Evolutionary conservation across 2,329 filamentous ascomycete species (phyloP).

Genomic region (Talaromyces sp.): DNA sequence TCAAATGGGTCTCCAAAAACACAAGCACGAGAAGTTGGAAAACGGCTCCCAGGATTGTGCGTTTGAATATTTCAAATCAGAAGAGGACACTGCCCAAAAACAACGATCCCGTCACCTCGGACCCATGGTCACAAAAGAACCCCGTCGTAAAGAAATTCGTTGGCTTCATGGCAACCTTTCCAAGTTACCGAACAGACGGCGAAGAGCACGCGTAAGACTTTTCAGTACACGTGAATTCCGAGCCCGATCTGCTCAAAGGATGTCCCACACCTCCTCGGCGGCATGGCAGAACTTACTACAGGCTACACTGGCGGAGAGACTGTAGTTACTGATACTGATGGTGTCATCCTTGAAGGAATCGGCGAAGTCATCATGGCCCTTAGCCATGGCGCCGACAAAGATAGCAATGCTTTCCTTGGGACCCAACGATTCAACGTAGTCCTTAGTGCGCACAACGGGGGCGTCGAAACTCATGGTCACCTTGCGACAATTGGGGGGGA

Average conservation of each 20-base stretch:
- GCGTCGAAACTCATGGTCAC: slow-evolving; percentile 95
- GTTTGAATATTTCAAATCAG: neutral
- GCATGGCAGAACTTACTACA: slow-evolving; percentile 99
- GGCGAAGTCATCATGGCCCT: slow-evolving; percentile 92
- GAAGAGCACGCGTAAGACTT: slow-evolving; percentile 4
- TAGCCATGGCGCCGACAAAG: slow-evolving; percentile 98
- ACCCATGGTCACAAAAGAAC: slow-evolving; percentile 9
- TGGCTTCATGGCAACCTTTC: slow-evolving; percentile 13
- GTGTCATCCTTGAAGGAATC: slow-evolving; percentile 94
- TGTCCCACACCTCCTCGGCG: slow-evolving; percentile 93
- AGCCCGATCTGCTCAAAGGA: slow-evolving; percentile 63
- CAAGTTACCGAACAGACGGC: slow-evolving; percentile 12
- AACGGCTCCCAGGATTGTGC: neutral
- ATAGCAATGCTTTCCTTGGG: slow-evolving; percentile 93
- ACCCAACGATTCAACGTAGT: slow-evolving; percentile 80
- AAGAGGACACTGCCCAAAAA: neutral
- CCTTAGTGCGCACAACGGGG: slow-evolving; percentile 79
- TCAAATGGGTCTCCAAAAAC: slow-evolving; percentile 12
- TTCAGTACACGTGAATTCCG: slow-evolving; percentile 12
- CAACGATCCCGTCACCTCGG: slow-evolving; percentile 1
- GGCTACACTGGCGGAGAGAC: slow-evolving; percentile 92
- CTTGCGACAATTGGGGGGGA: slow-evolving; percentile 96
- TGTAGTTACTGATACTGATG: slow-evolving; percentile 98
- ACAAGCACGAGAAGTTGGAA: slow-evolving; percentile 5
- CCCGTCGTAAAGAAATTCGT: slow-evolving; percentile 17